A percentile compares a stretch with the other conserved stretches of the same genome.
phyloP scores from a whole-genome alignment of 2,329 filamentous ascomycete species.

The Dactylellina haptotyla region DNA sequence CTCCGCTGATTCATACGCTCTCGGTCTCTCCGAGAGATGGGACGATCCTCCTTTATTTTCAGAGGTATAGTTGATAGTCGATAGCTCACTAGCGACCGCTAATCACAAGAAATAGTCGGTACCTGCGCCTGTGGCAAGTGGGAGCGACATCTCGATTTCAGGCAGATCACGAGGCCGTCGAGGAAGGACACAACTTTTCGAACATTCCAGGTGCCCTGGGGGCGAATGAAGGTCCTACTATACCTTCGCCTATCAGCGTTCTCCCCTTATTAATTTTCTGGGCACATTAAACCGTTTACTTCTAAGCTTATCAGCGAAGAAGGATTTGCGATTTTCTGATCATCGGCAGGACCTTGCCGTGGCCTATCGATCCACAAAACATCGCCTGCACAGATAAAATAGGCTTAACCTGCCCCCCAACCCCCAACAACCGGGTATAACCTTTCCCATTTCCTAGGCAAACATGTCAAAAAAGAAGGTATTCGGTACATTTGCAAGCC shows the following conservation, averaged over 20 bases:
- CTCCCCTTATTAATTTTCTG: constrained; percentile 22
- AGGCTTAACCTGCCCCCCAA: constrained; percentile 38
- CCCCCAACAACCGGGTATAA: constrained; percentile 2
- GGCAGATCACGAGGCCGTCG: constrained; percentile 33
- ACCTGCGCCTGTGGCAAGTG: constrained; percentile 45
- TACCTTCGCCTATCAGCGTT: constrained; percentile 7
- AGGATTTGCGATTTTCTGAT: constrained; percentile 49
- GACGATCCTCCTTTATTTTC: constrained; percentile 41
- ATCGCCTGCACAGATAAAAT: constrained; percentile 44
- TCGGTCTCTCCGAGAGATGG: constrained; percentile 39
- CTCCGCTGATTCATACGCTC: constrained; percentile 24
- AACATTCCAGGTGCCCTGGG: constrained; percentile 35
- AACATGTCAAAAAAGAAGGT: constrained; percentile 24
- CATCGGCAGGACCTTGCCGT: constrained; percentile 37
- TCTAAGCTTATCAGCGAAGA: constrained; percentile 38
- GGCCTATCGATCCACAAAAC: constrained; percentile 51
- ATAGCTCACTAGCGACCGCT: constrained; percentile 21
- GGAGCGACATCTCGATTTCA: constrained; percentile 20
- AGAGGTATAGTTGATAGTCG: constrained; percentile 9
- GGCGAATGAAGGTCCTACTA: background rate
- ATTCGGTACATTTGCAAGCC: constrained; percentile 36
- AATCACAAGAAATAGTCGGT: constrained; percentile 18
- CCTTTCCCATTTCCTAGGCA: constrained; percentile 29
- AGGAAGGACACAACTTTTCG: constrained; percentile 3
- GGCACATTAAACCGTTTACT: background rate